Evolutionary conservation across 208 protist species (phyloP).

Genomic region (Leptomonas pyrrhocoris): DNA sequence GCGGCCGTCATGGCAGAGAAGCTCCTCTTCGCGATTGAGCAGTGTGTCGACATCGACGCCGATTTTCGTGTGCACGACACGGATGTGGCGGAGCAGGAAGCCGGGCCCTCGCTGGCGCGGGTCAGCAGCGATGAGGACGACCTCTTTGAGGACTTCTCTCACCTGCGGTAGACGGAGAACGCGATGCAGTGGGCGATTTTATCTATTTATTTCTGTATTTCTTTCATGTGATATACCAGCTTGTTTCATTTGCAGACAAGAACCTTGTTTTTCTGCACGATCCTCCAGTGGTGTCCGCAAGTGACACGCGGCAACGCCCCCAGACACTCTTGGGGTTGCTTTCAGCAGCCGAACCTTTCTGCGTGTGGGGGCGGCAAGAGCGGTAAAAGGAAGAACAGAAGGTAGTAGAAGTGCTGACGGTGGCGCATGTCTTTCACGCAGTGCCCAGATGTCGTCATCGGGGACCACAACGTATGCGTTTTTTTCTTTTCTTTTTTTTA

Average conservation of each 20-base stretch:
- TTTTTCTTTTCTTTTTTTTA: too few relatives aligned
- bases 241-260: conserved; percentile 13
- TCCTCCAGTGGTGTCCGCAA: too few relatives aligned
- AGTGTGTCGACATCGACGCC: conserved; percentile 96
- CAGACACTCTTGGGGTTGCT: too few relatives aligned
- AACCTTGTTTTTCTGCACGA: too few relatives aligned
- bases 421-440: too few relatives aligned
- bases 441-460: too few relatives aligned
- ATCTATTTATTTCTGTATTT: neutral
- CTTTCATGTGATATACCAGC: neutral
- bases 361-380: too few relatives aligned
- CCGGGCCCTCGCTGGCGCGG: conserved; percentile 53
- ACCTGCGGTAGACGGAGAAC: conserved; percentile 50
- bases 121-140: conserved; percentile 76
- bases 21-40: conserved; percentile 95
- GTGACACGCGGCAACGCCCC: too few relatives aligned
- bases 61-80: conserved; percentile 90
- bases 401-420: too few relatives aligned
- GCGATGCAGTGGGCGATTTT: neutral
- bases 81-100: conserved; percentile 51
- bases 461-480: too few relatives aligned
- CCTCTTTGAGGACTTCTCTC: conserved; percentile 90
- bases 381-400: too few relatives aligned
- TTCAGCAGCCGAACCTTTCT: too few relatives aligned
- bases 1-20: conserved; percentile 88